Percentiles rank a stretch among this genome's conserved stretches.
These are phyloP conservation scores for Penicillium goetzii DNA, from an alignment of 495 filamentous ascomycete species.

Conservation along the genomic window DNA sequence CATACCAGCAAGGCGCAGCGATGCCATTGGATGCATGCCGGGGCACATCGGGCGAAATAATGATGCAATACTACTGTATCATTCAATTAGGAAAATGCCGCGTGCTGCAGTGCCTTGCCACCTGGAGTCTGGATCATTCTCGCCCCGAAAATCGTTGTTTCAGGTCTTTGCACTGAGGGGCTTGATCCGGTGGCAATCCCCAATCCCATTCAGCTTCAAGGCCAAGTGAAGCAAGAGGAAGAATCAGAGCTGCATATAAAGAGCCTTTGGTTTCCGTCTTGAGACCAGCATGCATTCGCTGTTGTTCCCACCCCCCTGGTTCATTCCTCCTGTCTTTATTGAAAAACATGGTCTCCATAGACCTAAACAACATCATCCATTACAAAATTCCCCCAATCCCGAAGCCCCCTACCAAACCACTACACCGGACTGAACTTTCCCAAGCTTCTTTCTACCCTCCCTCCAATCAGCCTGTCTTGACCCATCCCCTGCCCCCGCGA, in stretches of 20 bases:
- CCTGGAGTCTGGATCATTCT: neutral
- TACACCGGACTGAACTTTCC: neutral
- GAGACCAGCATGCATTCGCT: neutral
- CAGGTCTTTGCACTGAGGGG: neutral
- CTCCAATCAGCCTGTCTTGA: neutral
- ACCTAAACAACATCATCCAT: slow-evolving; percentile 9
- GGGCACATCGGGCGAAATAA: neutral
- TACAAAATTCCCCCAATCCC: slow-evolving; percentile 5
- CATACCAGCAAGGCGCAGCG: too few species aligned
- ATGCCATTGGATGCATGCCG: neutral
- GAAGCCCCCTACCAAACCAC: slow-evolving; percentile 2
- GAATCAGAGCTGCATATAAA: slow-evolving; percentile 2
- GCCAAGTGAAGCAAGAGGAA: neutral
- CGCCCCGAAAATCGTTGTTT: neutral
- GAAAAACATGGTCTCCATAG: slow-evolving; percentile 9
- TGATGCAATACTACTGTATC: neutral
- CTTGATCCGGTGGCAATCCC: neutral
- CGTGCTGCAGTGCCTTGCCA: neutral
- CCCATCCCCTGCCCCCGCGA: neutral
- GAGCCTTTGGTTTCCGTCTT: neutral
- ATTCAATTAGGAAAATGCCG: slow-evolving; percentile 1
- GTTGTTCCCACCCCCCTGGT: too few species aligned
- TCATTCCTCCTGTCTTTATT: neutral
- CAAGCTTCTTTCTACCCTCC: neutral
- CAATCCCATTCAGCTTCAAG: neutral